Evolutionary conservation across 2,329 filamentous ascomycete species (phyloP), one percentile per base, ranked within the genome.

Genomic region (Apiospora kogelbergensis): DNA sequence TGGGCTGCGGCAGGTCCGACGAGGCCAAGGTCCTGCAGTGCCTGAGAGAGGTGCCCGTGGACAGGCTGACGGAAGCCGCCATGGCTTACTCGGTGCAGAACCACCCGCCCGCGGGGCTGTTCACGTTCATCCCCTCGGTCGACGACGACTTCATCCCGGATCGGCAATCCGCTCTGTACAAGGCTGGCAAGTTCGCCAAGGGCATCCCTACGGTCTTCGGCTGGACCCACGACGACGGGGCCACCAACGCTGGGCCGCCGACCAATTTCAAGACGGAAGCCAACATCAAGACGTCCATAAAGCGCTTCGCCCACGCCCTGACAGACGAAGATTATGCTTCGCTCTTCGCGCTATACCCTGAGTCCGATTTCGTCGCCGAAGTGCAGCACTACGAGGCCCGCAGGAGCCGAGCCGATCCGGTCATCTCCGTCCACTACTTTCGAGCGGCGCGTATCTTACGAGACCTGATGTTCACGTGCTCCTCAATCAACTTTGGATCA

Each of bases 111-210:
- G 48, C 63, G 17, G 67, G 63, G 4, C 45, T 67, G 9, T 65
- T 44, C 9, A 69, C 65, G 68, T 68, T 74, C 74, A 45, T 70
- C 70, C 70, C 78, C 24, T 69, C 75, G 45, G 71, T 82, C 10
- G 83, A 85, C 60, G 79, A 76, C 20, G 78, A 82, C 60, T 81
- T 82, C 6, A 77, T 85, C n/a, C 81, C 80, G 26, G 74, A 72
- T 11, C 74, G 76, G 0, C 74, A 75, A 2, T 73, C 74, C 0
- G 53, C 60, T 0, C 53, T 78, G 0, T 75, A 74, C 53, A 76
- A 72, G 45, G 6, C 71, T 0, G 75, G 76, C 0, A 71, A 53
- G 15, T 74, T 73, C 64, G 71, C 69, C 15, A 74, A 74, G 33
- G 72, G 72, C 68, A 53, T n/a, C 22, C 68, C 68, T 7, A 69